Evolutionary conservation across 2,329 filamentous ascomycete species (phyloP).

Genomic region (Monosporascus sp.): DNA sequence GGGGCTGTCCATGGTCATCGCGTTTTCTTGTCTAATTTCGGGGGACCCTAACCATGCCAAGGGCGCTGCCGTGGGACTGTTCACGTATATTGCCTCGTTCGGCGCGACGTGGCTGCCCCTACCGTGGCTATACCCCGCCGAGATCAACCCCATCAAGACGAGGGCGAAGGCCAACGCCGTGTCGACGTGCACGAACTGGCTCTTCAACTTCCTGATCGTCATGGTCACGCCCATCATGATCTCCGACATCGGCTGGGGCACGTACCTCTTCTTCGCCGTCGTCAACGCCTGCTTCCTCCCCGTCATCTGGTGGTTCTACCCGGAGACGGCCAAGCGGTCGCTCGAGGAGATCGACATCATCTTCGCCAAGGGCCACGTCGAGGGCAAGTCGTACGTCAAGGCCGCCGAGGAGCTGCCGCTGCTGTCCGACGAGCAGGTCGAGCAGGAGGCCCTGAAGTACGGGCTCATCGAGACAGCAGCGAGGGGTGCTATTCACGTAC

Average conservation of each 20-base stretch:
- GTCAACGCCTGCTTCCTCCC: conserved; percentile 31
- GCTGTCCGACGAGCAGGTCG: conserved; percentile 45
- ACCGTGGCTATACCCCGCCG: conserved; percentile 54
- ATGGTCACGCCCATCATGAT: conserved; percentile 62
- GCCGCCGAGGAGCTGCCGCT: conserved; percentile 52
- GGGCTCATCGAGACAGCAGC: conserved; percentile 25
- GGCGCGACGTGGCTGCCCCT: conserved; percentile 60
- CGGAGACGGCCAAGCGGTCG: conserved; percentile 42
- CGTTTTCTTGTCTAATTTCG: conserved; percentile 62
- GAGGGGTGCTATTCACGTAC: conserved; percentile 7
- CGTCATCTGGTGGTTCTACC: conserved; percentile 44
- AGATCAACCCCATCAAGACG: conserved; percentile 46
- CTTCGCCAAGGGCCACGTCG: conserved; percentile 53
- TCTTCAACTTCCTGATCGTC: conserved; percentile 43
- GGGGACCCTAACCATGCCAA: conserved; percentile 55
- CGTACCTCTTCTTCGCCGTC: conserved; percentile 42
- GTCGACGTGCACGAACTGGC: conserved; percentile 47
- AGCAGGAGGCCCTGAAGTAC: conserved; percentile 37
- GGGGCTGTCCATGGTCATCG: conserved; percentile 51
- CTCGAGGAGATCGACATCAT: conserved; percentile 55
- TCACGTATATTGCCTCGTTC: conserved; percentile 65
- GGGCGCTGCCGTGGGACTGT: conserved; percentile 62
- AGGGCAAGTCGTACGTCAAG: conserved; percentile 55
- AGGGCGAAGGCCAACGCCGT: conserved; percentile 43
- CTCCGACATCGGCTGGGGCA: conserved; percentile 49